Conservation (phyloP, 257 asterid species). For the Handroanthus guayacan region DNA sequence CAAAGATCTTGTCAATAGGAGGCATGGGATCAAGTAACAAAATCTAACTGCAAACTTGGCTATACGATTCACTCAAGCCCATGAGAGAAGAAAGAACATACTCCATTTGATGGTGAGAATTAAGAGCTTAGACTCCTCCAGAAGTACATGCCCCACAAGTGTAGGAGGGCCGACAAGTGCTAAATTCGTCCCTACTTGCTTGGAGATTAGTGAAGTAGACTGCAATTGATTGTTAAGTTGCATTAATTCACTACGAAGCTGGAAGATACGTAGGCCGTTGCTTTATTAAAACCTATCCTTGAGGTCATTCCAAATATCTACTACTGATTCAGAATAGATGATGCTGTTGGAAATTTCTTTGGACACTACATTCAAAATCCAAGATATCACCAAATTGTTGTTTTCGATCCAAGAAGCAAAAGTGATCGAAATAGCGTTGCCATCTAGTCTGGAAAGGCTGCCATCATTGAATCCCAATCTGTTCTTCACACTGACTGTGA, state of each 20-base stretch:
- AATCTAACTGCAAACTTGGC: neutral
- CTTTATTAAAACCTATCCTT: neutral
- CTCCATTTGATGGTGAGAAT: neutral
- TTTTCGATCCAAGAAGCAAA: neutral
- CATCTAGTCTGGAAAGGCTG: neutral
- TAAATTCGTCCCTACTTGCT: neutral
- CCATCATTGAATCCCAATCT: slow-evolving; percentile 8
- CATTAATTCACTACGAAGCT: neutral
- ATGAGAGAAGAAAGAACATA: neutral
- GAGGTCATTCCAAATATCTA: neutral
- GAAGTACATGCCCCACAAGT: neutral
- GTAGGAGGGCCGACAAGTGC: neutral
- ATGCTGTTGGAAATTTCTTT: neutral
- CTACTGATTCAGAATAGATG: neutral
- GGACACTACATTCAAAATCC: neutral
- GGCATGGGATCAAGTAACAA: neutral
- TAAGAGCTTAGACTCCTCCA: neutral
- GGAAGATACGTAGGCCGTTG: neutral
- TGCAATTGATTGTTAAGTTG: neutral
- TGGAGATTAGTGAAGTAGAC: slow-evolving; percentile 3
- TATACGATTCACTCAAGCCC: neutral
- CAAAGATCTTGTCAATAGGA: neutral
- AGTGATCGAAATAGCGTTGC: neutral
- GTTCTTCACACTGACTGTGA: neutral
- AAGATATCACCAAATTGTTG: neutral